Conservation (phyloP, 148 eudicot species). For the Mesembryanthemum crystallinum region DNA sequence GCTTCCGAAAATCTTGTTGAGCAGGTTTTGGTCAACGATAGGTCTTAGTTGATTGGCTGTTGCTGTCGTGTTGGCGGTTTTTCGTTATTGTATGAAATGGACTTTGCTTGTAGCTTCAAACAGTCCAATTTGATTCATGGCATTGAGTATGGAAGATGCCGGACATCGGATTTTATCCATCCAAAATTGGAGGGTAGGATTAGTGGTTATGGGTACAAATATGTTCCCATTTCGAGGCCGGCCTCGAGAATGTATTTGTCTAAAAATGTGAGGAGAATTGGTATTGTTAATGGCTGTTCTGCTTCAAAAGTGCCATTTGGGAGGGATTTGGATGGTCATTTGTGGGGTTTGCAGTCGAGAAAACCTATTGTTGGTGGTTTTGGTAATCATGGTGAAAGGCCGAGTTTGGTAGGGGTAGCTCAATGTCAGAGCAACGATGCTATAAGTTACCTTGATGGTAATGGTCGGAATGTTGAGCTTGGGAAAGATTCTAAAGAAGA, state of each 20-base stretch:
- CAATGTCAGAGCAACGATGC: slow-evolving; percentile 73
- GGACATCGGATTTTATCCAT: slow-evolving; percentile 30
- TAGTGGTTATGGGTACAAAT: slow-evolving; percentile 32
- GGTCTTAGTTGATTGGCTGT: slow-evolving; percentile 3
- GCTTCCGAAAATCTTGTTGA: slow-evolving; percentile 1
- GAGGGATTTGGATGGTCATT: slow-evolving; percentile 28
- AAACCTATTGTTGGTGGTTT: slow-evolving; percentile 27
- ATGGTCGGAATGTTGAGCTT: slow-evolving; percentile 44
- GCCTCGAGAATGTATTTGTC: slow-evolving; percentile 27
- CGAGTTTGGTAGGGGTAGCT: slow-evolving; percentile 30
- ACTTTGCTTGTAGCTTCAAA: slow-evolving; percentile 52
- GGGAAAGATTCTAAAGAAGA: slow-evolving; percentile 38
- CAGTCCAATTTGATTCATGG: slow-evolving; percentile 47
- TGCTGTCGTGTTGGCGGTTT: slow-evolving; percentile 1
- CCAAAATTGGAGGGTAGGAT: slow-evolving; percentile 29
- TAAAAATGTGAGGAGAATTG: slow-evolving; percentile 41
- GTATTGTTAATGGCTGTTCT: slow-evolving; percentile 17
- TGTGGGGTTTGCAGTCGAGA: slow-evolving; percentile 23
- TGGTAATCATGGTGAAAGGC: slow-evolving; percentile 17
- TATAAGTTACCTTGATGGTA: slow-evolving; percentile 56
- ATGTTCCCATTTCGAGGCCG: slow-evolving; percentile 34
- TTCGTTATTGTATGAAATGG: slow-evolving; percentile 39
- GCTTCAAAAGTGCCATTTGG: slow-evolving; percentile 14
- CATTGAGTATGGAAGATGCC: slow-evolving; percentile 35
- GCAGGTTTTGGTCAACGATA: slow-evolving; percentile 34